These are phyloP conservation scores for Coemansia sp. DNA, from an alignment of 192 early-diverging fungal genomes.

Conservation along the genomic window DNA sequence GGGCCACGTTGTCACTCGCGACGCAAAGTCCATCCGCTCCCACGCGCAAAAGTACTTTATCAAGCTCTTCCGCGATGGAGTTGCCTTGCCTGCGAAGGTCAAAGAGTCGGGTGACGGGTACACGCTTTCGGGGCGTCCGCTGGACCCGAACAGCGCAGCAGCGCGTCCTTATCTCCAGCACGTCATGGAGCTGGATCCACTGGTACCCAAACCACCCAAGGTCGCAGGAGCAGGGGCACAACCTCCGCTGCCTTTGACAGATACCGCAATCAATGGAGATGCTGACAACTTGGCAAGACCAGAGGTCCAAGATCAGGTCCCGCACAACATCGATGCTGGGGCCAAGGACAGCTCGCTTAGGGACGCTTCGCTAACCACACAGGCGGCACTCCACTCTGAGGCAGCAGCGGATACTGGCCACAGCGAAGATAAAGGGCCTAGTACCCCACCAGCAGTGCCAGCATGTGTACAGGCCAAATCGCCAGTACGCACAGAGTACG, in stretches of 20 bases:
- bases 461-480: constrained; percentile 5
- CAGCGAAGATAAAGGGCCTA: neutral
- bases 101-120: constrained; percentile 70
- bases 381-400: neutral
- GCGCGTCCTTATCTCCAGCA: constrained; percentile 75
- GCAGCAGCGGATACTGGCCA: neutral
- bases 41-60: constrained; percentile 94
- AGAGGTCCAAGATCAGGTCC: neutral
- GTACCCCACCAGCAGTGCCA: neutral
- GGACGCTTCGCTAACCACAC: neutral
- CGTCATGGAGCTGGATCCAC: constrained; percentile 52
- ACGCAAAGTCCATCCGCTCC: constrained; percentile 80
- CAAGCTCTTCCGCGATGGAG: constrained; percentile 78
- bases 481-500: constrained; percentile 51
- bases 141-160: constrained; percentile 87
- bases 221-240: neutral
- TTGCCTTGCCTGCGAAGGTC: constrained; percentile 83
- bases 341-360: neutral
- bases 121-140: constrained; percentile 78
- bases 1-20: constrained; percentile 73
- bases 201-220: constrained; percentile 9
- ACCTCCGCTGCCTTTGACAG: neutral
- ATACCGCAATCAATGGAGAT: neutral
- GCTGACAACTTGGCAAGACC: neutral
- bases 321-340: neutral